Conservation (phyloP, 2,329 filamentous ascomycete species). For the Paecilomyces fulvus region DNA sequence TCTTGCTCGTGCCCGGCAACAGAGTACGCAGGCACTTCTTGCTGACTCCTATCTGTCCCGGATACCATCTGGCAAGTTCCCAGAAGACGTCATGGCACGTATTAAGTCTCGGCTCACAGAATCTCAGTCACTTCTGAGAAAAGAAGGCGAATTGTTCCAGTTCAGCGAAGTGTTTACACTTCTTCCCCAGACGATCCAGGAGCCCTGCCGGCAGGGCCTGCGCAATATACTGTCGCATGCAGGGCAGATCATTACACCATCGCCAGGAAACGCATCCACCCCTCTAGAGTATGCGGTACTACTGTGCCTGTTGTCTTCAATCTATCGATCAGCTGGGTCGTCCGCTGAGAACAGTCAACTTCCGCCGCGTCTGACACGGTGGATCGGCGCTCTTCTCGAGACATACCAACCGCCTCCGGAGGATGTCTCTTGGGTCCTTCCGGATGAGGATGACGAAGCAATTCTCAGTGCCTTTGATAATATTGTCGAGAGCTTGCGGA, state of each 20-base stretch:
- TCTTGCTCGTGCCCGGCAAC: conserved; percentile 24
- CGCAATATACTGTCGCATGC: conserved; percentile 12
- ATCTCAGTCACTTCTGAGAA: conserved; percentile 22
- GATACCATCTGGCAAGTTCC: conserved; percentile 21
- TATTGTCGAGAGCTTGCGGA: conserved; percentile 12
- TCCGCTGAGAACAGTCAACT: conserved; percentile 12
- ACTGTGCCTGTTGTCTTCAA: conserved; percentile 24
- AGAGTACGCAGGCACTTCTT: conserved; percentile 18
- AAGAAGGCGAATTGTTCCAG: conserved; percentile 28
- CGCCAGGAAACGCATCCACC: conserved; percentile 7
- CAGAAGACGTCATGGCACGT: conserved; percentile 9
- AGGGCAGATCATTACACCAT: conserved; percentile 11
- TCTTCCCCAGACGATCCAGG: conserved; percentile 20
- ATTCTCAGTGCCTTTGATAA: conserved; percentile 14
- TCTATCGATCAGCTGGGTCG: conserved; percentile 9
- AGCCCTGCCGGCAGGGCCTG: conserved; percentile 15
- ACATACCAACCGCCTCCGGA: conserved; percentile 23
- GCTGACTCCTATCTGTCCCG: conserved; percentile 22
- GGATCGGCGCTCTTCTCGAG: conserved; percentile 27
- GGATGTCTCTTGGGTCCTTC: conserved; percentile 21
- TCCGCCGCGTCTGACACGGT: conserved; percentile 24
- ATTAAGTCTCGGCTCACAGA: conserved; percentile 23
- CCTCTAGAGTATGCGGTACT: conserved; percentile 24
- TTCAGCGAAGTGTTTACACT: conserved; percentile 21
- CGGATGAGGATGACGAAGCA: conserved; percentile 20